Conservation (phyloP, 495 filamentous ascomycete genomes). For the Staphylotrichum longicolle region DNA sequence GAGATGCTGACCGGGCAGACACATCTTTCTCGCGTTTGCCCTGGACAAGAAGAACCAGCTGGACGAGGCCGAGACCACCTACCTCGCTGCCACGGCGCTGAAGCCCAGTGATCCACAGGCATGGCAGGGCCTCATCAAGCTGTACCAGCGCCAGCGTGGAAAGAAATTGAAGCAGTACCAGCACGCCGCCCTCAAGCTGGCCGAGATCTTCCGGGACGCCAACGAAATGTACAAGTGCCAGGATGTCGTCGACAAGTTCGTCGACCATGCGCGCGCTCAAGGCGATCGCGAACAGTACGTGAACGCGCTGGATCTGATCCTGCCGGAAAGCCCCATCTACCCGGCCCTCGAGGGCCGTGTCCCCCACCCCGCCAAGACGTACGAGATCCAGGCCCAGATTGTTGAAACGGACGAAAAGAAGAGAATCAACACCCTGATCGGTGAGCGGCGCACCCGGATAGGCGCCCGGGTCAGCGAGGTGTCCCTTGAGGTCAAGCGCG, state of each 20-base stretch:
- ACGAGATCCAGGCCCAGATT: conserved; percentile 79
- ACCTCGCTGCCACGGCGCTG: conserved; percentile 65
- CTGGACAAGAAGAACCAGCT: conserved; percentile 68
- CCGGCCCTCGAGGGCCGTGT: conserved; percentile 80
- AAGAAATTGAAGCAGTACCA: conserved; percentile 72
- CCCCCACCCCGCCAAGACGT: conserved; percentile 75
- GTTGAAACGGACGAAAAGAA: conserved; percentile 85
- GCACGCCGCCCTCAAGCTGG: conserved; percentile 65
- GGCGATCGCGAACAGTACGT: conserved; percentile 72
- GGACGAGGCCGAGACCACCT: conserved; percentile 70
- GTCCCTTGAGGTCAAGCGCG: conserved; percentile 79
- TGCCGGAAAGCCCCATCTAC: conserved; percentile 77
- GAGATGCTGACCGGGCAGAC: conserved; percentile 42
- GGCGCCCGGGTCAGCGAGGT: conserved; percentile 82
- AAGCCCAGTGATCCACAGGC: conserved; percentile 58
- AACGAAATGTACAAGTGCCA: conserved; percentile 70
- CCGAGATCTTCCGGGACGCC: conserved; percentile 66
- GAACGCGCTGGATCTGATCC: conserved; percentile 66
- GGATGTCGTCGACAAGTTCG: conserved; percentile 76
- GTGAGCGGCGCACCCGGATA: conserved; percentile 80
- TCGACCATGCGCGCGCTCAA: conserved; percentile 63
- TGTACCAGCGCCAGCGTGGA: conserved; percentile 74
- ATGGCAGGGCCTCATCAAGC: conserved; percentile 85
- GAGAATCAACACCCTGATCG: conserved; percentile 86
- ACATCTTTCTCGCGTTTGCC: conserved; percentile 79